Percentiles rank a stretch among this genome's conserved stretches.
Conservation (phyloP, 495 filamentous ascomycete genomes). For the Usnea hakonensis region DNA sequence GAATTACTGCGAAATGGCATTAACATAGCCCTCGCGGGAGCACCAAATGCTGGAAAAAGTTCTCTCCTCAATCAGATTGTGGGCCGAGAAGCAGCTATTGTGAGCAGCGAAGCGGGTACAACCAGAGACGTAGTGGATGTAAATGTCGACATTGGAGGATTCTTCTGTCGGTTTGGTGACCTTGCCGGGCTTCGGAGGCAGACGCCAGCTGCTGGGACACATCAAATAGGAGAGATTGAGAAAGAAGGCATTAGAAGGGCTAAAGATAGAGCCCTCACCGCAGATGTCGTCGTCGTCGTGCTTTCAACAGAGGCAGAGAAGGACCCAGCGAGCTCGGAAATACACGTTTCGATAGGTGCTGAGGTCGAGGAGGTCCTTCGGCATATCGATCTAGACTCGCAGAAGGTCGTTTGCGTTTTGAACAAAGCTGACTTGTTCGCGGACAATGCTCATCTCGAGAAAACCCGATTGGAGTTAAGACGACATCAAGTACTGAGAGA, state of each 20-base stretch:
- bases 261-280: conserved; percentile 67
- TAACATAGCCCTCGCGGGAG: conserved; percentile 73
- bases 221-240: conserved; percentile 63
- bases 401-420: conserved; percentile 51
- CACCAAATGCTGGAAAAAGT: conserved; percentile 94
- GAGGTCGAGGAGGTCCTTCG: conserved; percentile 21
- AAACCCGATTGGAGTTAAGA: neutral
- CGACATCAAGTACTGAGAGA: conserved; percentile 4
- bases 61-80: conserved; percentile 85
- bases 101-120: conserved; percentile 83
- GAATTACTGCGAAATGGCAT: conserved; percentile 85
- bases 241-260: conserved; percentile 86
- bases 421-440: conserved; percentile 38
- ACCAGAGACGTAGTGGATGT: conserved; percentile 93
- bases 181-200: conserved; percentile 67
- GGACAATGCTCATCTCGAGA: conserved; percentile 6
- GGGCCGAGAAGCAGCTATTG: conserved; percentile 91
- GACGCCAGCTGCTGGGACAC: conserved; percentile 1
- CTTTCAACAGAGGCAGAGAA: conserved; percentile 53
- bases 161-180: conserved; percentile 80
- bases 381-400: conserved; percentile 15
- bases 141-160: conserved; percentile 82
- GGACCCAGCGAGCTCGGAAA: conserved; percentile 16
- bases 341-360: conserved; percentile 29
- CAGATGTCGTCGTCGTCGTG: conserved; percentile 80